phyloP scores from a whole-genome alignment of 2,329 filamentous ascomycete species.

The Cercospora sp. region DNA sequence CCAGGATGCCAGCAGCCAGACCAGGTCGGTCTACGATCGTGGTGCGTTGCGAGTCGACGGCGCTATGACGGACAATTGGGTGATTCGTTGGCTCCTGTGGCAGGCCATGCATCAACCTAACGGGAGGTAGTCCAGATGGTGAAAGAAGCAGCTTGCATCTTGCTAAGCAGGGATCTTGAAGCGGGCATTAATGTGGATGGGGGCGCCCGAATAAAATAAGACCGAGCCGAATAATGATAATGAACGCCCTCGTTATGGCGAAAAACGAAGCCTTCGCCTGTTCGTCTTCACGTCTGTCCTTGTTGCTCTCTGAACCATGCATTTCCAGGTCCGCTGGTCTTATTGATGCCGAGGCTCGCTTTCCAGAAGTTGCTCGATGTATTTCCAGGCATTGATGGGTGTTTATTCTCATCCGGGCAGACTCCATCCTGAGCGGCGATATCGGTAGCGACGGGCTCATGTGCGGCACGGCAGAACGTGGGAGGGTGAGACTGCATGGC shows the following conservation, averaged over 20 bases:
- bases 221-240: neutral
- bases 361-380: conserved; percentile 17
- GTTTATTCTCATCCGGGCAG: conserved; percentile 24
- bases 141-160: neutral
- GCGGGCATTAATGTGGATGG: neutral
- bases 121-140: conserved; percentile 3
- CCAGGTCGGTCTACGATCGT: conserved; percentile 42
- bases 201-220: neutral
- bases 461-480: conserved; percentile 19
- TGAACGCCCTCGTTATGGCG: neutral
- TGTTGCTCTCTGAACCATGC: conserved; percentile 23
- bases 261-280: neutral
- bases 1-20: conserved; percentile 38
- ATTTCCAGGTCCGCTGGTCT: conserved; percentile 22
- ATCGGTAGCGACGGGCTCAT: conserved; percentile 25
- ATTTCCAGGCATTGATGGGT: conserved; percentile 21
- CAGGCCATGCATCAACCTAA: conserved; percentile 33
- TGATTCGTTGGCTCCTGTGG: conserved; percentile 51
- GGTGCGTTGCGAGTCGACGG: conserved; percentile 40
- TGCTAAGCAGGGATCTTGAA: neutral
- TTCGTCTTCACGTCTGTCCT: conserved; percentile 23
- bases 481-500: conserved; percentile 18
- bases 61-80: conserved; percentile 47
- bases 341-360: conserved; percentile 17
- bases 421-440: conserved; percentile 20